Evolutionary conservation across 192 early-diverging fungal genomes (phyloP).

Genomic region (Coemansia reversa): DNA sequence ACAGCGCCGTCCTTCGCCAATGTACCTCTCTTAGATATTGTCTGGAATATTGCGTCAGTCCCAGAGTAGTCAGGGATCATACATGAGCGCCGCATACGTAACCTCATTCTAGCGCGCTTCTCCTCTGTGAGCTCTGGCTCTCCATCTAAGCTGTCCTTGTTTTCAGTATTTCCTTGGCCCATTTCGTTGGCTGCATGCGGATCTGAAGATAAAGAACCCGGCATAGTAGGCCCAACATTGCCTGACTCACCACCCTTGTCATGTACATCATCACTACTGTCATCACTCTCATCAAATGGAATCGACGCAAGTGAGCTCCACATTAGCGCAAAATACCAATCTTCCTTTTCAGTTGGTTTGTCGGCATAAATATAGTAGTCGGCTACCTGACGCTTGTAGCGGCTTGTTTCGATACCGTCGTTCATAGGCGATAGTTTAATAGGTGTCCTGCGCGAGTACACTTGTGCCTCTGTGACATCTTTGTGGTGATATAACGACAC

Average conservation of each 20-base stretch:
- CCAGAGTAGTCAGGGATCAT: slow-evolving; percentile 37
- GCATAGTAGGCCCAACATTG: background rate
- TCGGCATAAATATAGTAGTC: slow-evolving; percentile 63
- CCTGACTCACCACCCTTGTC: background rate
- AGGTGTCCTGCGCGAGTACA: slow-evolving; percentile 60
- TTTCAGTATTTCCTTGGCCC: background rate
- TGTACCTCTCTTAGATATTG: slow-evolving; percentile 39
- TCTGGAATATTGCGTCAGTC: slow-evolving; percentile 32
- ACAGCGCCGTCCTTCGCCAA: slow-evolving; percentile 30
- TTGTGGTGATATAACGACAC: slow-evolving; percentile 58
- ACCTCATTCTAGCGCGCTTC: slow-evolving; percentile 27
- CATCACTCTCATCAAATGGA: slow-evolving; percentile 19
- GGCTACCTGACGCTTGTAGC: slow-evolving; percentile 32
- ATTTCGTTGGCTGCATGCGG: background rate
- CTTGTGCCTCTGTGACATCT: slow-evolving; percentile 60
- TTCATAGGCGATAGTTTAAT: slow-evolving; percentile 48
- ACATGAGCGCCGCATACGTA: slow-evolving; percentile 35
- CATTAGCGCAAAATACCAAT: slow-evolving; percentile 82
- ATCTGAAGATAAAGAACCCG: slow-evolving; percentile 1
- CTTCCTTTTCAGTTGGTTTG: slow-evolving; percentile 76
- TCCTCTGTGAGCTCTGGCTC: slow-evolving; percentile 11
- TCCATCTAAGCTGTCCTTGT: background rate
- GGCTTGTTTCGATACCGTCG: slow-evolving; percentile 12
- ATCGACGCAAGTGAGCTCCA: slow-evolving; percentile 59
- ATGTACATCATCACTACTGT: slow-evolving; percentile 20